Evolutionary conservation across 139 green algal genomes (phyloP).

Genomic region (Zygnema circumcarinatum): DNA sequence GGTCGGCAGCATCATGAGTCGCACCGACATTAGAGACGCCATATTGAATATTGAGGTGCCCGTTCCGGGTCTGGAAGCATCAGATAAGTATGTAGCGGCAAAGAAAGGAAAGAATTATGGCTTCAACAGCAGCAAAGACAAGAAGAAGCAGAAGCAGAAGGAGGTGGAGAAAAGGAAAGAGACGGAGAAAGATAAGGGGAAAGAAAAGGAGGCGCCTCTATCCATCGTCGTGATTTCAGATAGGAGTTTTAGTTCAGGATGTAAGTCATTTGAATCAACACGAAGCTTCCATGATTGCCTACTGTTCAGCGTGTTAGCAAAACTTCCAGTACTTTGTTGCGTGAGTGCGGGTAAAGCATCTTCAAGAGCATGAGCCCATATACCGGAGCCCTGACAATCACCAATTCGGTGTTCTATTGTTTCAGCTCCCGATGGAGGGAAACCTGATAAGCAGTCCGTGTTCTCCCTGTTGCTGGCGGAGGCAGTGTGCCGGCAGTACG

Average conservation of each 20-base stretch:
- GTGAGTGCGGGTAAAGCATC: too few relatives aligned
- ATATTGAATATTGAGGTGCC: neutral
- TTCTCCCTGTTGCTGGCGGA: conserved; percentile 37
- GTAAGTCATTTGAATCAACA: too few relatives aligned
- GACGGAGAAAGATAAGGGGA: neutral
- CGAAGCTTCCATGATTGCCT: too few relatives aligned
- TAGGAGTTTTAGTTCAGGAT: conserved; percentile 1
- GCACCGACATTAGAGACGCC: conserved; percentile 34
- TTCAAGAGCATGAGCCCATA: too few relatives aligned
- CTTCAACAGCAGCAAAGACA: too few relatives aligned
- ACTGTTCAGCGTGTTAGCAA: too few relatives aligned
- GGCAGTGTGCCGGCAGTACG: conserved; percentile 27
- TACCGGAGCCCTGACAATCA: too few relatives aligned
- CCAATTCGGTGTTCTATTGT: too few relatives aligned
- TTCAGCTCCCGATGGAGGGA: too few relatives aligned
- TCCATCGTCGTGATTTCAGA: conserved; percentile 47
- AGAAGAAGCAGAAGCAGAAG: neutral
- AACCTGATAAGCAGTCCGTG: conserved; percentile 49
- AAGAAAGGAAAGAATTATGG: too few relatives aligned
- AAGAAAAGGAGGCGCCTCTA: conserved; percentile 14
- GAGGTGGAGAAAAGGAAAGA: neutral
- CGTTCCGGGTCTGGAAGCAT: neutral
- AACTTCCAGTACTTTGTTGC: too few relatives aligned
- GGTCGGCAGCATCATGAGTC: conserved; percentile 31
- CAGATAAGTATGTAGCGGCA: neutral